Base-by-base conservation (phyloP, 176 grass and related monocot genomes). In the Oryza rufipogon region DNA sequence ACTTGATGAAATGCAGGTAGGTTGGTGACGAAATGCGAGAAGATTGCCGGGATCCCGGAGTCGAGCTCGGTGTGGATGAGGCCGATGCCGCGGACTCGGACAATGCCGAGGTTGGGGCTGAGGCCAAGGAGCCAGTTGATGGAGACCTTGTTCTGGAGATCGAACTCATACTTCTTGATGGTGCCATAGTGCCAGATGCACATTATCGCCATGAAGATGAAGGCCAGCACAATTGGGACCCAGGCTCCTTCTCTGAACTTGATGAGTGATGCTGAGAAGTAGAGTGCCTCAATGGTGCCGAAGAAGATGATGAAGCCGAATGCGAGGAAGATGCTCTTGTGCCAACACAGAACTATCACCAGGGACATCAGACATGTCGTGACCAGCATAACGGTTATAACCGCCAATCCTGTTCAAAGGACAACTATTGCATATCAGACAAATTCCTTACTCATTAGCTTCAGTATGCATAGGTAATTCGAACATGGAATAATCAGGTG, bases 321-420 rank as follows among this genome's bases (percentile, higher is more conserved):
- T 0, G 96, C 96, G 16, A 95, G 22, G 52, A 96, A 87, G 56
- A 99, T 94, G 78, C 91, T 99, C 89, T 77, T 99, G n/a, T 88
- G 87, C 96, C 96, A 99, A 68, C 93, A 95, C 66, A 99, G 13
- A 49, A 96, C 93, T 73, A 99, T 99, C 90, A 96, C 96, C 30
- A 99, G 68, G 9, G 96, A 99, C 96, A 99, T 99, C 81, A 99
- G 76, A 48, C 93, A 96, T 15, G 96, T 96, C 3, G 96, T 99
- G 19, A 99, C 96, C 71, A 99, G 84, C 96, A 99, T 99, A 38
- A 99, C 96, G 0, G 96, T 99, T 90, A 99, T 96, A 15, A 99
- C 96, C 9, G 96, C 96, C 89, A 98, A 84, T 25, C 96, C 96
- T 98, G 81, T 78, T 82, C 28, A 75, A 19, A 86, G 17, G 88